Base-by-base conservation (phyloP, 495 filamentous ascomycete genomes). In the Penicillium dipodomyicola region DNA sequence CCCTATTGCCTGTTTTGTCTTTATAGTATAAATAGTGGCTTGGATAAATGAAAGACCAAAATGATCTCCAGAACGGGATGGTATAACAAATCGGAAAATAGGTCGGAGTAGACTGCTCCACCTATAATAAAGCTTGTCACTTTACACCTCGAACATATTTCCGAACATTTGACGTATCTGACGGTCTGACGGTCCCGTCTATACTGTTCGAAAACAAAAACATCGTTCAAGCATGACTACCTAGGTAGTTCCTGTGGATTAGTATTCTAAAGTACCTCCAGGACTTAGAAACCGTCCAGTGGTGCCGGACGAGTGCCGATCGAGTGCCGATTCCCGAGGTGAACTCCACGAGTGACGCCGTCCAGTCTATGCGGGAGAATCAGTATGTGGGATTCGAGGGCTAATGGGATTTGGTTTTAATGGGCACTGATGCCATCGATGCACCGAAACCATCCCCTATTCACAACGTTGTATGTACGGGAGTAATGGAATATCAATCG, bases 1-100 rank as follows among this genome's bases (percentile, higher is more conserved):
- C 52, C 27, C 52, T 54, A 47, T 19, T 47, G 6, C 35, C 52
- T 47, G 15, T 41, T 40, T 17, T 6, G 23, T 20, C 5, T 40
- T 40, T 40, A 40, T 40, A 29, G 22, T 27, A 29, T 51, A 23
- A 29, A 40, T 41, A 32, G 49, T 51, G 49, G 49, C 49, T 51
- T 29, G 33, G n/a, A 19, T 23, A 51, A 5, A 29, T 40, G 15
- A 12, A 39, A 39, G 9, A 27, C 12, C 20, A 17, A 14, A 14
- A 14, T 14, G 7, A 29, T 29, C 27, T 9, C 27, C 27, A 9
- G 27, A 7, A 3, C 35, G n/a, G n/a, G 35, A 17, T 9, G 8
- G n/a, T n/a, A 39, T 8, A 39, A 39, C n/a, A 8, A 17, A 17
- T 39, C 35, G 35, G 33, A 37, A 37, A 37, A 37, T 37, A n/a